Base-by-base conservation (phyloP, 2,329 filamentous ascomycete genomes). In the Monosporascus sp. region DNA sequence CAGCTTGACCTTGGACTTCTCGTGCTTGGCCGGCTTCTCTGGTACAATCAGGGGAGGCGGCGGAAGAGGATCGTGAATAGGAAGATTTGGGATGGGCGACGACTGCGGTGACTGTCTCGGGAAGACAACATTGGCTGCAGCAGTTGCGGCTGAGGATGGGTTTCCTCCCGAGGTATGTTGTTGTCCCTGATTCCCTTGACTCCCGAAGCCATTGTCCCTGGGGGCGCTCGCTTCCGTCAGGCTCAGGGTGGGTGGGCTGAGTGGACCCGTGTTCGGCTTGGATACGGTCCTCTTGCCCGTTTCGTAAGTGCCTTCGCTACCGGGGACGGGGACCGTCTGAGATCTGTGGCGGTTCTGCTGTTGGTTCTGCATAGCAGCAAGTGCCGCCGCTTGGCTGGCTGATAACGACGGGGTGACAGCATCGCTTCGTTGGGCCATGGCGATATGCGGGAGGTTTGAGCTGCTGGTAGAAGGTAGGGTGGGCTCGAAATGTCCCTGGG, bases 1-100 rank as follows among this genome's bases (percentile, higher is more conserved):
- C 27, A 93, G 76, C 73, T 93, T 93, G 67, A 89, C 87, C 71
- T 90, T 91, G 56, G 84, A 84, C 69, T 89, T 89, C 62, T 89
- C 85, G 27, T 81, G 75, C 61, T 82, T 81, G 34, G 68, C 63
- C 22, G 79, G 78, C 67, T 88, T 85, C 59, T 88, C 84, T 2
- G 76, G 71, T 45, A 73, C 62, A 8, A 67, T 65, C 22, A 70
- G 70, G 31, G 71, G 71, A 11, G 68, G 68, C 36, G 69, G 76
- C 51, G 65, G 70, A 17, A 68, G 68, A 31, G 57, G 42, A 25
- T 46, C 42, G n/a, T 46, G 42, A 3, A 56, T 57, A 49, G 60
- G 56, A 57, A 62, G 70, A 62, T 49, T 71, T 52, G 51, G 57
- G 56, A 60, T 69, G 50, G 57, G 65, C 15, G 57, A 56, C 38